Conservation (phyloP, 2,329 filamentous ascomycete genomes). For the Dothiorella sarmentorum region DNA sequence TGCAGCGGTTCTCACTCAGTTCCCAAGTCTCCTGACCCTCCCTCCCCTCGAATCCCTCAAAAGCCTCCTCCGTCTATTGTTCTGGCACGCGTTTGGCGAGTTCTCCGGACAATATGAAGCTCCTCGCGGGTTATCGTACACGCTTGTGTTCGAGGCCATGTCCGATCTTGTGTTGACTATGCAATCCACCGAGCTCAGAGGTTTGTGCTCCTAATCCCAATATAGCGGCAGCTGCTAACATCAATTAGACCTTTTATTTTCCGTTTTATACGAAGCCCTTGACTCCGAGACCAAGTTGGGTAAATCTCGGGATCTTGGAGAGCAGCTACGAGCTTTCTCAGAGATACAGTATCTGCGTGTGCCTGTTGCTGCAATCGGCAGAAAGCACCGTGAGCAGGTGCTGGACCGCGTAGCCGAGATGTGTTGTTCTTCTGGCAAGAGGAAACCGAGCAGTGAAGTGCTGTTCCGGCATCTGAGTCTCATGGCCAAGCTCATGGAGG, state of each 20-base stretch:
- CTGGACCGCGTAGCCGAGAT: conserved; percentile 28
- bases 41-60: conserved; percentile 10
- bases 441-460: background rate
- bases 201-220: background rate
- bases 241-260: conserved; percentile 1
- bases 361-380: conserved; percentile 26
- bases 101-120: conserved; percentile 8
- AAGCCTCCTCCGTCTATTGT: conserved; percentile 9
- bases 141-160: conserved; percentile 16
- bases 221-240: background rate
- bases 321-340: conserved; percentile 21
- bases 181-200: conserved; percentile 11
- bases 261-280: conserved; percentile 7
- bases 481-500: conserved; percentile 31
- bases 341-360: conserved; percentile 26
- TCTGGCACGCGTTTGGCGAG: conserved; percentile 17
- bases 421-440: conserved; percentile 20
- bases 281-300: conserved; percentile 7
- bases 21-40: conserved; percentile 5
- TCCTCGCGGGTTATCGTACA: conserved; percentile 1
- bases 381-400: conserved; percentile 32
- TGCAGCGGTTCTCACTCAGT: conserved; percentile 11
- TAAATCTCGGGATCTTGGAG: background rate
- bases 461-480: conserved; percentile 15
- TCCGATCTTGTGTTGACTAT: conserved; percentile 11